Evolutionary conservation across 345 rosid genomes (phyloP).

Genomic region (Camelina neglecta): DNA sequence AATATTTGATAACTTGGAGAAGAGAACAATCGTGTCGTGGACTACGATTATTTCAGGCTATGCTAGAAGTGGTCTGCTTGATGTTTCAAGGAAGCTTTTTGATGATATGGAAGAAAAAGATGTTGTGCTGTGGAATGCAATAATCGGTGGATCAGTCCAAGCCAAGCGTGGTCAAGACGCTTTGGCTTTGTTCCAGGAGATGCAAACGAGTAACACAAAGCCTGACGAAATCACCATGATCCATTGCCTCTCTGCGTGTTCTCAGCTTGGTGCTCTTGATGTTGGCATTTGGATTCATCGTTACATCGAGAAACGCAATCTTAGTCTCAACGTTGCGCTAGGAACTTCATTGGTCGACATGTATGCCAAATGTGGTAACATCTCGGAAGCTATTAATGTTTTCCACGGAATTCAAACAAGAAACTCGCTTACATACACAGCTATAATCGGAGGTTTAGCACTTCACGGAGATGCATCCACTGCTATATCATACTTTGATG

Average conservation of each 20-base stretch:
- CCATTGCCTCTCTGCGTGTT: slow-evolving; percentile 85
- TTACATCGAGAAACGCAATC: slow-evolving; percentile 60
- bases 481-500: slow-evolving; percentile 68
- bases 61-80: slow-evolving; percentile 65
- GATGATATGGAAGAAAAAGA: slow-evolving; percentile 71
- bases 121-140: slow-evolving; percentile 82
- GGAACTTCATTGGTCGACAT: slow-evolving; percentile 86
- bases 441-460: slow-evolving; percentile 77
- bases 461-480: slow-evolving; percentile 68
- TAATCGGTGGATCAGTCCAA: slow-evolving; percentile 77
- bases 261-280: slow-evolving; percentile 88
- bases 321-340: slow-evolving; percentile 62
- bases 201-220: slow-evolving; percentile 64
- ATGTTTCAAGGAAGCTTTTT: slow-evolving; percentile 61
- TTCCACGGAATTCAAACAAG: slow-evolving; percentile 65
- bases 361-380: slow-evolving; percentile 90
- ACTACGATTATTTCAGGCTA: slow-evolving; percentile 82
- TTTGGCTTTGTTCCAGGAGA: slow-evolving; percentile 67
- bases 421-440: slow-evolving; percentile 82
- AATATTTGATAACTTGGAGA: slow-evolving; percentile 60
- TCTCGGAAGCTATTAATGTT: slow-evolving; percentile 66
- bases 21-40: slow-evolving; percentile 68
- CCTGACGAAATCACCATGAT: slow-evolving; percentile 84
- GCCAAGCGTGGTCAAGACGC: slow-evolving; percentile 72
- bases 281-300: slow-evolving; percentile 85